These are phyloP conservation scores for Cryptococcus sp. DNA, from an alignment of 1,284 basidiomycete genomes.

Conservation along the genomic window DNA sequence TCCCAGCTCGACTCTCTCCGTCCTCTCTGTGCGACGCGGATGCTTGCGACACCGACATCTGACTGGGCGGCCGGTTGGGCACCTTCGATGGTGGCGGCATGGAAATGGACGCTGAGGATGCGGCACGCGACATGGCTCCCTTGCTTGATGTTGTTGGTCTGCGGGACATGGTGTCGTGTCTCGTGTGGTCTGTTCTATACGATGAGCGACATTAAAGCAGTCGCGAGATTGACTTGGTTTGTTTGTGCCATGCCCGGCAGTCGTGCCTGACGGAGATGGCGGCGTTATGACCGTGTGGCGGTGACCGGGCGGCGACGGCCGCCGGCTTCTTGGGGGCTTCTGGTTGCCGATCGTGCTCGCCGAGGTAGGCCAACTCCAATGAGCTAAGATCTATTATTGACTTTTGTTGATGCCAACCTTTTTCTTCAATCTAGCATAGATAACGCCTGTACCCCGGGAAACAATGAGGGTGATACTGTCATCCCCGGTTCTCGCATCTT, in stretches of 20 bases:
- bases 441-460: background rate
- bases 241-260: conserved; percentile 18
- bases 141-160: conserved; percentile 17
- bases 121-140: conserved; percentile 14
- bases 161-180: background rate
- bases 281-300: conserved; percentile 1
- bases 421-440: background rate
- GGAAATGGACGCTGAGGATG: conserved; percentile 29
- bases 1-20: conserved; percentile 15
- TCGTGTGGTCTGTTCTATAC: too few species aligned
- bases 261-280: background rate
- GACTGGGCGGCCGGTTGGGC: conserved; percentile 23
- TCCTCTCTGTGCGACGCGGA: conserved; percentile 9
- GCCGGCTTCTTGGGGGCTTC: background rate
- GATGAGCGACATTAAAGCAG: conserved; percentile 17
- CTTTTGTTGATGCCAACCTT: background rate
- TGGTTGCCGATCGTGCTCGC: conserved; percentile 3
- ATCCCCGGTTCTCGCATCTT: too few species aligned
- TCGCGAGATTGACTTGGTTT: conserved; percentile 25
- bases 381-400: too few species aligned
- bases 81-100: conserved; percentile 35
- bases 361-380: conserved; percentile 1
- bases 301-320: background rate
- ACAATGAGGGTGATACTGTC: too few species aligned
- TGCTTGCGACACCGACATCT: conserved; percentile 21